Conservation (phyloP, 2,329 filamentous ascomycete genomes). For the Aspergillus niger region DNA sequence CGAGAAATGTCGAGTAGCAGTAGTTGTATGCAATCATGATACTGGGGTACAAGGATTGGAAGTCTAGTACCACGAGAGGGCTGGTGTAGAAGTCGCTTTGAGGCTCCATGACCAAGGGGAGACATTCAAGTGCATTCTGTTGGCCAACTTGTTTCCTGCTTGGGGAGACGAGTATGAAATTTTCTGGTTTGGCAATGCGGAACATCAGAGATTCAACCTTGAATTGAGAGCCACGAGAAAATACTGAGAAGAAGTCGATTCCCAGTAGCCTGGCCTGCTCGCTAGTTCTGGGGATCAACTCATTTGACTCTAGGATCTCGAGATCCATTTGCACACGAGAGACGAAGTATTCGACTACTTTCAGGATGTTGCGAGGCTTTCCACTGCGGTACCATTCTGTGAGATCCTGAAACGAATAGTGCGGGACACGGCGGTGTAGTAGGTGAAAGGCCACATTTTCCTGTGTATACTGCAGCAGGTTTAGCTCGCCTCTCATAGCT, state of each 20-base stretch:
- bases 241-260: constrained; percentile 95
- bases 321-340: constrained; percentile 76
- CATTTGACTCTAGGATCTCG: constrained; percentile 88
- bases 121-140: constrained; percentile 91
- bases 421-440: constrained; percentile 81
- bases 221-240: constrained; percentile 92
- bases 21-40: constrained; percentile 99
- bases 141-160: constrained; percentile 87
- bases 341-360: constrained; percentile 76
- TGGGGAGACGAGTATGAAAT: constrained; percentile 85
- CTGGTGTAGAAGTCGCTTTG: constrained; percentile 92
- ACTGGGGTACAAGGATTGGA: constrained; percentile 93
- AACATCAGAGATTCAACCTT: constrained; percentile 99
- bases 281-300: constrained; percentile 83
- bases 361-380: constrained; percentile 68
- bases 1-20: constrained; percentile 95
- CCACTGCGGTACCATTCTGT: constrained; percentile 78
- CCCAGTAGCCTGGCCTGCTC: constrained; percentile 92
- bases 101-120: constrained; percentile 96
- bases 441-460: constrained; percentile 94
- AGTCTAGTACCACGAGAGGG: constrained; percentile 87
- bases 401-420: constrained; percentile 77
- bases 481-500: constrained; percentile 90
- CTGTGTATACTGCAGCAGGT: constrained; percentile 90
- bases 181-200: constrained; percentile 94